These are phyloP conservation scores for Rhizopus microsporus DNA, from an alignment of 371 early-diverging fungal species.

Conservation along the genomic window DNA sequence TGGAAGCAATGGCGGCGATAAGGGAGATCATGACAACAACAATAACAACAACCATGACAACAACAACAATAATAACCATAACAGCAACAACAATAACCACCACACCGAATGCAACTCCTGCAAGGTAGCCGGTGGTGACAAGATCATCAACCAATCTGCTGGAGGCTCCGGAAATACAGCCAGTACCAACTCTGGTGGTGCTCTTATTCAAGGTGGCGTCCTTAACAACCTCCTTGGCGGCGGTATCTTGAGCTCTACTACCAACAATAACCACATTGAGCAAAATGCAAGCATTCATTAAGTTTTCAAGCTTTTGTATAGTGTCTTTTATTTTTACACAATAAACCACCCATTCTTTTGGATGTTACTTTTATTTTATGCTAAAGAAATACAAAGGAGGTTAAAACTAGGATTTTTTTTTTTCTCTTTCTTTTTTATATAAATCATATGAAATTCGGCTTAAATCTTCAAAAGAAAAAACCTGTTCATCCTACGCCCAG, in stretches of 20 bases:
- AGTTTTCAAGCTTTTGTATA: not conserved
- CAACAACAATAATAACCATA: not conserved
- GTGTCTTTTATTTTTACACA: not conserved
- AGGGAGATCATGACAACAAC: no score
- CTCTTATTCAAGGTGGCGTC: not conserved
- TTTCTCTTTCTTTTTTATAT: not conserved
- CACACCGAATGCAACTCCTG: not conserved
- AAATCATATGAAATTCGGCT: constrained; percentile 48
- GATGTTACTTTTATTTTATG: no score
- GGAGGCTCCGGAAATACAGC: constrained; percentile 8
- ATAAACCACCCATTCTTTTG: not conserved
- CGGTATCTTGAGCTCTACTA: constrained; percentile 13
- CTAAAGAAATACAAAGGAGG: no score
- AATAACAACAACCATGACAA: not conserved
- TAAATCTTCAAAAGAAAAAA: constrained; percentile 42
- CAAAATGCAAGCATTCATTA: constrained; percentile 17
- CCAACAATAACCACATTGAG: constrained; percentile 10
- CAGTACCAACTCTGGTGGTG: not conserved
- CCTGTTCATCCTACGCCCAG: constrained; percentile 5
- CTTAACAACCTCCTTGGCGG: constrained; percentile 9
- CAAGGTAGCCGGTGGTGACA: constrained; percentile 4
- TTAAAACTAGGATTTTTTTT: not conserved
- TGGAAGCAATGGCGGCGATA: no score
- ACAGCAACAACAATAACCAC: constrained; percentile 7
- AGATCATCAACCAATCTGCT: constrained; percentile 11